These are phyloP conservation scores for Plantago ovata DNA, from an alignment of 257 asterid species.

Conservation along the genomic window DNA sequence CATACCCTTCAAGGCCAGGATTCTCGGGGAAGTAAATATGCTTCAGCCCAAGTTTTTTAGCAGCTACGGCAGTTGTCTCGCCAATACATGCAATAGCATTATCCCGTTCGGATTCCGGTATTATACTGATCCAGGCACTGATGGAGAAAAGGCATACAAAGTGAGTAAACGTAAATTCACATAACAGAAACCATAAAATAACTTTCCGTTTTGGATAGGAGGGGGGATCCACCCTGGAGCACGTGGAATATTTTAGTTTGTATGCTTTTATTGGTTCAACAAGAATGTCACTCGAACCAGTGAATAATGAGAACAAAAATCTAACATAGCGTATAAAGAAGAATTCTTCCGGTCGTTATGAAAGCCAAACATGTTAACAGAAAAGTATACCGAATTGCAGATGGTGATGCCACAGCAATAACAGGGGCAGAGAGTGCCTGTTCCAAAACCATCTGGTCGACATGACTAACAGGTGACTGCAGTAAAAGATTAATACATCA, in stretches of 20 bases:
- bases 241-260: neutral
- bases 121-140: constrained; percentile 70
- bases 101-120: constrained; percentile 47
- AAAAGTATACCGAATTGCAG: constrained; percentile 59
- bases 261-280: constrained; percentile 2
- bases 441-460: constrained; percentile 45
- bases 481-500: constrained; percentile 11
- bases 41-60: constrained; percentile 54
- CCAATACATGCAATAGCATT: constrained; percentile 82
- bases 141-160: constrained; percentile 16
- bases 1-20: constrained; percentile 84
- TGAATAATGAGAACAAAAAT: neutral
- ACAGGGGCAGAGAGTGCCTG: constrained; percentile 71
- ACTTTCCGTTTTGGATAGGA: neutral
- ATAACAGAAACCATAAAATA: neutral
- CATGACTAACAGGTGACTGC: constrained; percentile 54
- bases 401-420: constrained; percentile 82
- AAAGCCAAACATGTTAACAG: constrained; percentile 3
- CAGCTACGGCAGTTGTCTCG: constrained; percentile 80
- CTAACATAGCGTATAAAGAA: neutral
- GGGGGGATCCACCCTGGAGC: neutral
- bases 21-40: constrained; percentile 60
- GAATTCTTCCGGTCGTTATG: constrained; percentile 1
- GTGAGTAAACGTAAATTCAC: neutral
- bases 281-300: neutral